Conservation (phyloP, 2,329 filamentous ascomycete species). For the Scedosporium aurantiacum region DNA sequence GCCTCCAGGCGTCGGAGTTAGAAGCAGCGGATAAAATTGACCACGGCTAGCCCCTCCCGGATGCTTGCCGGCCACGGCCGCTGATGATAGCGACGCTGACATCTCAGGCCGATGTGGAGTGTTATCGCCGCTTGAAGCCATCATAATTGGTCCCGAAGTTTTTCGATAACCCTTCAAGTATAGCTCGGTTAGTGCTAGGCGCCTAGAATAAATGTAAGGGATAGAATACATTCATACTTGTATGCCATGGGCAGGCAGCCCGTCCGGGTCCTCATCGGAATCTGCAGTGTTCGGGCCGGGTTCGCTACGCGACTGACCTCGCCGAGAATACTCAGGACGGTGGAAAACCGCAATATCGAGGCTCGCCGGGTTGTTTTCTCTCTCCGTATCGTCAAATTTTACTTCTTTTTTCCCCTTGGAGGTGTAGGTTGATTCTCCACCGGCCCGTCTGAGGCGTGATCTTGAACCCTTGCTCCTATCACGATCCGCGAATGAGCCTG, state of each 20-base stretch:
- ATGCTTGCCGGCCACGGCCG: background rate
- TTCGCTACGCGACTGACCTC: slow-evolving; percentile 37
- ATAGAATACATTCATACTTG: background rate
- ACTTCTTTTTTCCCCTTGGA: background rate
- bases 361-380: background rate
- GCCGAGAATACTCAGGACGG: slow-evolving; percentile 29
- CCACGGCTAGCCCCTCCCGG: background rate
- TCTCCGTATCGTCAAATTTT: background rate
- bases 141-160: background rate
- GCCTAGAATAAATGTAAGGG: background rate
- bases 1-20: too few relatives aligned
- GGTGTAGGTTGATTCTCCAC: background rate
- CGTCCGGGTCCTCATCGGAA: background rate
- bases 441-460: too few relatives aligned
- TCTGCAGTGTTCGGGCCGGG: slow-evolving; percentile 14
- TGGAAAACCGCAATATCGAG: slow-evolving; percentile 14
- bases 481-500: too few relatives aligned
- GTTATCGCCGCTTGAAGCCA: background rate
- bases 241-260: background rate
- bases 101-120: background rate
- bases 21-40: too few relatives aligned
- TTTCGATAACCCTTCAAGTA: background rate
- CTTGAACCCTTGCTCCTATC: too few relatives aligned
- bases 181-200: background rate
- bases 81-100: background rate